A percentile compares a stretch with the other conserved stretches of the same genome.
Evolutionary conservation across 2,329 filamentous ascomycete genomes (phyloP).

Genomic region (Ceratocystis albifundus): DNA sequence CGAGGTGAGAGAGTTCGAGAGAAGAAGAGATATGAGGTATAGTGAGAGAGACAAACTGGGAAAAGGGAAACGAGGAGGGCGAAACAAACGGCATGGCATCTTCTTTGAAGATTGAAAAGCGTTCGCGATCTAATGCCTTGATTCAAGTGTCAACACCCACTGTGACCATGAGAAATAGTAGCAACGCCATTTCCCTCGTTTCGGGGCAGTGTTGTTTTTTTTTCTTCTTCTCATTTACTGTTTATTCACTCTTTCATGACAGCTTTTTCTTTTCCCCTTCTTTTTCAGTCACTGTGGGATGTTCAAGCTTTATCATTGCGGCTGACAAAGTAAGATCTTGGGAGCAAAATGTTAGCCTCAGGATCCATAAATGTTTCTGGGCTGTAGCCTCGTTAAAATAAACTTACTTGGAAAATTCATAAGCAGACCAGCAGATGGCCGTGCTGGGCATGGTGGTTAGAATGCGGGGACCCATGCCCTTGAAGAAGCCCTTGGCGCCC

Average conservation of each 20-base stretch:
- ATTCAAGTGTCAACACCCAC: background rate
- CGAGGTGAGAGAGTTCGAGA: background rate
- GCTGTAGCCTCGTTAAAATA: background rate
- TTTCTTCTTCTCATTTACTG: background rate
- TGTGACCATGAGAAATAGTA: background rate
- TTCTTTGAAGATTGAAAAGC: too few species aligned
- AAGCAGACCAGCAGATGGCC: slow-evolving; percentile 93
- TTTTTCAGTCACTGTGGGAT: background rate
- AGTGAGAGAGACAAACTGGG: too few species aligned
- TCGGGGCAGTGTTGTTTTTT: background rate
- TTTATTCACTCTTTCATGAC: background rate
- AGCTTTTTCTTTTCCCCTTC: background rate
- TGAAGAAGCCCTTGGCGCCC: slow-evolving; percentile 79
- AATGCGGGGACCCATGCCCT: slow-evolving; percentile 79
- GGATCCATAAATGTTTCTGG: background rate
- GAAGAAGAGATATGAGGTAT: background rate
- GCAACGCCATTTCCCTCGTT: too few species aligned
- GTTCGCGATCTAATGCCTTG: background rate
- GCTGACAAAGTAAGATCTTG: slow-evolving; percentile 50
- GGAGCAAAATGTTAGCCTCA: slow-evolving; percentile 17
- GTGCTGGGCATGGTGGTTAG: slow-evolving; percentile 97
- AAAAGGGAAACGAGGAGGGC: too few species aligned
- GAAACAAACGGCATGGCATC: too few species aligned
- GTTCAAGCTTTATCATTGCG: slow-evolving; percentile 37
- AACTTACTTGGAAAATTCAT: slow-evolving; percentile 56